phyloP scores from a whole-genome alignment of 73 alveolate genomes.

The Blepharisma japonicum region DNA sequence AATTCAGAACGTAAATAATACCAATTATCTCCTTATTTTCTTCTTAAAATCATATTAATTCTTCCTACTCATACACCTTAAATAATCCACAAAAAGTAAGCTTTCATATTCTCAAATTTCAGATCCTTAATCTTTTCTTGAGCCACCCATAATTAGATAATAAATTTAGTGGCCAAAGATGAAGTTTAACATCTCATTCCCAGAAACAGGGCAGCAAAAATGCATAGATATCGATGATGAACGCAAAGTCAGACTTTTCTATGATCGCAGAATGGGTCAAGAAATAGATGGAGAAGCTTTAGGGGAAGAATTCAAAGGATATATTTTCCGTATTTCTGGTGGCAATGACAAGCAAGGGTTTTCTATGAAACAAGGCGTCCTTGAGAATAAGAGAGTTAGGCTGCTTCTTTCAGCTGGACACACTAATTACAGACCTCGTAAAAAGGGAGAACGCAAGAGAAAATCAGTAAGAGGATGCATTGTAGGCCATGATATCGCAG shows the following conservation, averaged over 20 bases:
- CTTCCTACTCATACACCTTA: too few relatives aligned
- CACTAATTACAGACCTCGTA: conserved; percentile 61
- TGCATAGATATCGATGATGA: conserved; percentile 69
- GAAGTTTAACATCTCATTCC: conserved; percentile 68
- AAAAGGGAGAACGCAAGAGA: conserved; percentile 69
- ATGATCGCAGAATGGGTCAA: conserved; percentile 64
- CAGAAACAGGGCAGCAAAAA: conserved; percentile 70
- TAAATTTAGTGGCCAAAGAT: conserved; percentile 31
- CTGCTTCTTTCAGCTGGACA: conserved; percentile 69
- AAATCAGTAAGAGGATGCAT: conserved; percentile 85
- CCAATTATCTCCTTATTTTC: too few relatives aligned
- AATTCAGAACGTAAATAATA: too few relatives aligned
- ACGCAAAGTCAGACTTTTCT: conserved; percentile 58
- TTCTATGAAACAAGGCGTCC: conserved; percentile 91
- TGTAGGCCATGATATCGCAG: conserved; percentile 63
- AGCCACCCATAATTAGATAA: too few relatives aligned
- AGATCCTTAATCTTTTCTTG: too few relatives aligned
- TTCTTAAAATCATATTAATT: too few relatives aligned
- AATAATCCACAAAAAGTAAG: too few relatives aligned
- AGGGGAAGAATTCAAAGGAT: conserved; percentile 84
- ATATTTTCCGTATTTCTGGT: conserved; percentile 81
- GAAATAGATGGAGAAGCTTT: conserved; percentile 72
- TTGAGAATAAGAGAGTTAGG: conserved; percentile 69
- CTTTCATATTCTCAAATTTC: too few relatives aligned
- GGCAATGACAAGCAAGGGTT: conserved; percentile 93